phyloP scores from a whole-genome alignment of 2,329 filamentous ascomycete genomes.

The Fusarium solani-melongenae region DNA sequence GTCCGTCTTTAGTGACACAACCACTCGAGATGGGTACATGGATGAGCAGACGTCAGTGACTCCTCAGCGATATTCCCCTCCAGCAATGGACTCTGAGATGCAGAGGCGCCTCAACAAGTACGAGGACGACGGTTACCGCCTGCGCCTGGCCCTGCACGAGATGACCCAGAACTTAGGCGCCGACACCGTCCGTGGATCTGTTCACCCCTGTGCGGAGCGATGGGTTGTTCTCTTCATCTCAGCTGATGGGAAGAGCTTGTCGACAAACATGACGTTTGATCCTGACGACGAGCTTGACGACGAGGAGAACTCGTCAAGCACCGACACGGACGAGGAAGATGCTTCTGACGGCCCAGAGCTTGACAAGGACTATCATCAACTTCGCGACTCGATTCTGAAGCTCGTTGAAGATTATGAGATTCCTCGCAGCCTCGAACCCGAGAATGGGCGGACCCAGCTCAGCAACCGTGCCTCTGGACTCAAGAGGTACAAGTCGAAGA shows the following conservation, averaged over 20 bases:
- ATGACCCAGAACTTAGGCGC: conserved; percentile 74
- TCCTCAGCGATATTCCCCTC: conserved; percentile 66
- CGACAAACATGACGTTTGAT: conserved; percentile 78
- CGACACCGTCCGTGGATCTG: conserved; percentile 73
- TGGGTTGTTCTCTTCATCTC: conserved; percentile 88
- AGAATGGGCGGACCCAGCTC: conserved; percentile 70
- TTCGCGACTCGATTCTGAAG: conserved; percentile 83
- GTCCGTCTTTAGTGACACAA: conserved; percentile 78
- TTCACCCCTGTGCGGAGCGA: conserved; percentile 83
- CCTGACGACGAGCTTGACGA: conserved; percentile 74
- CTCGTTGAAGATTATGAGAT: conserved; percentile 87
- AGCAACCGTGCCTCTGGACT: conserved; percentile 76
- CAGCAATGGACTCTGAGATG: conserved; percentile 57
- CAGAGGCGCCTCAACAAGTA: conserved; percentile 62
- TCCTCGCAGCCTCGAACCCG: conserved; percentile 72
- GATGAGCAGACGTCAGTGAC: conserved; percentile 64
- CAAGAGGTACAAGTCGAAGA: conserved; percentile 70
- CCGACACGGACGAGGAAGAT: conserved; percentile 71
- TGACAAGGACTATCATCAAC: conserved; percentile 82
- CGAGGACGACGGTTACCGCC: conserved; percentile 72
- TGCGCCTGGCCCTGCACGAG: conserved; percentile 76
- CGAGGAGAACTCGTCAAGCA: conserved; percentile 70
- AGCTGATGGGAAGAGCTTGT: conserved; percentile 75
- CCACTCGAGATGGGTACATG: conserved; percentile 71
- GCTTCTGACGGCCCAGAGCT: conserved; percentile 70